These are phyloP conservation scores for Trichoderma brevicompactum DNA, from an alignment of 2,329 filamentous ascomycete species.

Conservation along the genomic window DNA sequence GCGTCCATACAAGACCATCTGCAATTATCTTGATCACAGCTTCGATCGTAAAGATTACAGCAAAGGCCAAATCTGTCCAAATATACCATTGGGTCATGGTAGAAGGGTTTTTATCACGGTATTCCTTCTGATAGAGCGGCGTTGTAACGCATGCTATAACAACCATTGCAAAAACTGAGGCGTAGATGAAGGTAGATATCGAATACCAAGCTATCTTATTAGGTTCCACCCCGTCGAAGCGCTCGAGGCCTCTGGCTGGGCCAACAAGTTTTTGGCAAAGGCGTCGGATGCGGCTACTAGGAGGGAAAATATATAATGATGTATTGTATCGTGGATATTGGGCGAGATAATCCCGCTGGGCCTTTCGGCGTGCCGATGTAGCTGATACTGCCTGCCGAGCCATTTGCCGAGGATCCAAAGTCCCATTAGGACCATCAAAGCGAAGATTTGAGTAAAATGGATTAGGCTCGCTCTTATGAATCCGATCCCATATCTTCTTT, in stretches of 20 bases:
- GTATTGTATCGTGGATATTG: constrained; percentile 92
- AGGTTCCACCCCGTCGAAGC: constrained; percentile 87
- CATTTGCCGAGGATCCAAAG: constrained; percentile 82
- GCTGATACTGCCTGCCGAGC: constrained; percentile 88
- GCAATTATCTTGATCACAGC: constrained; percentile 91
- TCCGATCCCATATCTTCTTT: constrained; percentile 64
- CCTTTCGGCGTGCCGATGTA: constrained; percentile 78
- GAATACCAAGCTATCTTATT: constrained; percentile 89
- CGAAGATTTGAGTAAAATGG: constrained; percentile 84
- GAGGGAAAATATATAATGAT: constrained; percentile 83
- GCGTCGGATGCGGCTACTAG: constrained; percentile 75
- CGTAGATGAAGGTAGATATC: constrained; percentile 93
- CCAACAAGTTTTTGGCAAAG: constrained; percentile 90
- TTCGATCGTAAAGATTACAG: constrained; percentile 82
- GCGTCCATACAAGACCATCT: constrained; percentile 94
- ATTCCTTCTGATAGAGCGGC: constrained; percentile 88
- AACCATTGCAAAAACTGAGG: constrained; percentile 97
- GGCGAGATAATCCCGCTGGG: constrained; percentile 86
- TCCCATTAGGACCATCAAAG: constrained; percentile 74
- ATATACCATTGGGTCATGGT: constrained; percentile 86
- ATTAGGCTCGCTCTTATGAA: constrained; percentile 78
- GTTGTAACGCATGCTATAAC: constrained; percentile 92
- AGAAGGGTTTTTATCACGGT: constrained; percentile 67
- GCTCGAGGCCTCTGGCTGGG: constrained; percentile 82
- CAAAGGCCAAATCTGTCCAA: constrained; percentile 90